Base-by-base conservation (phyloP, 2,329 filamentous ascomycete species). In the Pestalotiopsis sp. region DNA sequence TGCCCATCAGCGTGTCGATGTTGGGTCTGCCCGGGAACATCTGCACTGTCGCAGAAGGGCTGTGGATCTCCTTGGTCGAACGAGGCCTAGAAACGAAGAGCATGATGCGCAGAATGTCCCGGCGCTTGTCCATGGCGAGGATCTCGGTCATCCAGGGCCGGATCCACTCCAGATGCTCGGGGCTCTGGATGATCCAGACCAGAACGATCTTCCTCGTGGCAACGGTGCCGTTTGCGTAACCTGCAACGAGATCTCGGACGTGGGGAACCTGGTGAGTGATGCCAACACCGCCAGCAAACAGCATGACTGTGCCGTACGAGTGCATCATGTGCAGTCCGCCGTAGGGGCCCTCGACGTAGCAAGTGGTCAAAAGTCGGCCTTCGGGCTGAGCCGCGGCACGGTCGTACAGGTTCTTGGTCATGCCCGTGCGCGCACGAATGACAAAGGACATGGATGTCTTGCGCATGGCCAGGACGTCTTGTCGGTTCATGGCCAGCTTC, bases 1-100 rank as follows among this genome's bases (percentile, higher is more conserved):
- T 89, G 67, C 90, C 87, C 69, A 95, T 83, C 17, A 95, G 83
- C 1, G 91, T 92, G 71, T 91, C 87, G 66, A 93, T 90, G 77
- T 94, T 93, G 20, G 92, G 92, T 73, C 92, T 86, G 17, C 92
- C 92, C 4, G 92, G 92, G 84, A 94, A 94, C 92, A 95, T 95
- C 78, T 94, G 92, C 13, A 95, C 92, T 20, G 91, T 93, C 1
- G 90, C 87, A 45, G 89, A 92, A 2, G 92, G 92, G 73, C 90
- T 92, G 82, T 93, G 91, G 66, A 94, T 94, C 80, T 94, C 92
- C 83, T 93, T 94, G 60, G 90, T 93, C 62, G 90, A 92, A 56
- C 91, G 85, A 5, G 91, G 92, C 68, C 92, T 85, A 72, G 90
- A 93, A 73, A 95, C 91, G 78, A 94, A 95, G 66, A 95, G 87